Conservation (phyloP, 768 basidiomycete genomes). For the Suillus subluteus region DNA sequence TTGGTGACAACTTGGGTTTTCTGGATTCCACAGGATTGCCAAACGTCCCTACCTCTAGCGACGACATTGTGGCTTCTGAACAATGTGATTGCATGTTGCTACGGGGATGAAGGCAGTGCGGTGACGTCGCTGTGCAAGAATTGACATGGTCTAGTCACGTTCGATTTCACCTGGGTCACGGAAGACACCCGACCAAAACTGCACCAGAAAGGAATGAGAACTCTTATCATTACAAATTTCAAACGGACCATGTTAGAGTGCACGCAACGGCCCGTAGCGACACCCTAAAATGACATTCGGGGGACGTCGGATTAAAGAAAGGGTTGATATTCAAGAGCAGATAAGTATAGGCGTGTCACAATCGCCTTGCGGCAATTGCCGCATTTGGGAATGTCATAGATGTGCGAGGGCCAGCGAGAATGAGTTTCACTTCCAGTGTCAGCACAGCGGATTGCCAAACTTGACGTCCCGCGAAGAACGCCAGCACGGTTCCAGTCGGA, state of each 20-base stretch:
- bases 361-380: background rate
- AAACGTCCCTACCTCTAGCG: background rate
- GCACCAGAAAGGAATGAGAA: background rate
- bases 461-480: background rate
- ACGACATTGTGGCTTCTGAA: background rate
- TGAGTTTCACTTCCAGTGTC: background rate
- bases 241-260: background rate
- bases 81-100: background rate
- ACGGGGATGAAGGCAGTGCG: background rate
- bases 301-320: background rate
- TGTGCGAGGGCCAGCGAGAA: background rate
- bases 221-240: background rate
- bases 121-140: background rate
- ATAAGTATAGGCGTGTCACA: background rate
- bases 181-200: background rate
- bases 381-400: background rate
- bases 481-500: background rate
- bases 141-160: background rate
- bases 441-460: background rate
- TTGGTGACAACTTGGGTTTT: background rate
- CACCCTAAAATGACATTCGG: background rate
- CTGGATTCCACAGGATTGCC: background rate
- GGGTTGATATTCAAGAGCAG: background rate
- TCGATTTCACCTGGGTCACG: background rate
- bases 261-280: background rate